phyloP scores from a whole-genome alignment of 768 basidiomycete species.

The Daedalea quercina region DNA sequence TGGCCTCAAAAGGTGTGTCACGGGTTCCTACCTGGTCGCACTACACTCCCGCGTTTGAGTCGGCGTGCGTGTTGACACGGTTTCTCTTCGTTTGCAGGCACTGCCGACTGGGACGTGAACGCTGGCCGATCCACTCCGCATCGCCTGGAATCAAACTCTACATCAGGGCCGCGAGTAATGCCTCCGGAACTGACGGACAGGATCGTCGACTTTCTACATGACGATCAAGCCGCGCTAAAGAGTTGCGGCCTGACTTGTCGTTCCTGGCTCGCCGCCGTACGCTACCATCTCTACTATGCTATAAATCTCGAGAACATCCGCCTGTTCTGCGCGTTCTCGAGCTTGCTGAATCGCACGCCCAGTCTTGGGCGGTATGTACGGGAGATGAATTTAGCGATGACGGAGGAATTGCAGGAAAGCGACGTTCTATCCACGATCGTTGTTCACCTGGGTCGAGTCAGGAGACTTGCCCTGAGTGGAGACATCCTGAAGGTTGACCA shows the following conservation, averaged over 20 bases:
- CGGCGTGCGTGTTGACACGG: not conserved
- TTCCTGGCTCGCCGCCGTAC: slow-evolving; percentile 14
- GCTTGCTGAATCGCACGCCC: not conserved
- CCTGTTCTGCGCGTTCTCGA: not conserved
- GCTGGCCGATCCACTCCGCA: not conserved
- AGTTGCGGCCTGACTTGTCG: slow-evolving; percentile 13
- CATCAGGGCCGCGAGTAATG: not conserved
- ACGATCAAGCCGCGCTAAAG: not conserved
- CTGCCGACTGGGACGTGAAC: not conserved
- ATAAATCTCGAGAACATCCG: not conserved
- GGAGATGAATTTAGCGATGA: not conserved
- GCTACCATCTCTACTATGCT: slow-evolving; percentile 9
- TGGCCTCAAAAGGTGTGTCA: not conserved
- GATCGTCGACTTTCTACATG: slow-evolving; percentile 2
- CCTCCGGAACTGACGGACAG: slow-evolving; percentile 1
- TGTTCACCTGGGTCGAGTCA: not conserved
- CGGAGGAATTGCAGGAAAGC: not conserved
- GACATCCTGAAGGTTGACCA: not conserved
- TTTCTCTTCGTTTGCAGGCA: not conserved
- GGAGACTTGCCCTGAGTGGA: not conserved
- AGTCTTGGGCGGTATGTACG: not conserved
- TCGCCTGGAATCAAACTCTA: not conserved
- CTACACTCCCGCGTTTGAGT: not conserved
- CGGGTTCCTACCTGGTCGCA: not conserved
- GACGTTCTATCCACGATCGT: not conserved